Conservation (phyloP, 1,284 basidiomycete genomes). For the Grifola frondosa region DNA sequence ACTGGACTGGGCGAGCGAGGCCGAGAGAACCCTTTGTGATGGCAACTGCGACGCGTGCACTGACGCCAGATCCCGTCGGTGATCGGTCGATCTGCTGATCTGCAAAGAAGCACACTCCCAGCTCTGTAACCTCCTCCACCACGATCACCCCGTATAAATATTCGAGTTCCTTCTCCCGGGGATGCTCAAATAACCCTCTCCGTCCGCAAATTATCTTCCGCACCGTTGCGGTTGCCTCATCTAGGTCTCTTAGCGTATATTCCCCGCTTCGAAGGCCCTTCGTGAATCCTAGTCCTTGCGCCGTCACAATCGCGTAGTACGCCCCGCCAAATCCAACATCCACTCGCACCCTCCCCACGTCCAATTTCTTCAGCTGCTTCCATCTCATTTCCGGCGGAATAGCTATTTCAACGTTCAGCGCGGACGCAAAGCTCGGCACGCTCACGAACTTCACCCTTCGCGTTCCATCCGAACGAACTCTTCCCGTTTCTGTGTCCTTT, state of each 20-base stretch:
- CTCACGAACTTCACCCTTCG: constrained; percentile 36
- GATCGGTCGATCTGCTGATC: constrained; percentile 44
- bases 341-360: constrained; percentile 26
- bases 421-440: constrained; percentile 36
- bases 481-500: constrained; percentile 8
- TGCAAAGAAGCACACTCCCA: constrained; percentile 42
- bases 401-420: constrained; percentile 27
- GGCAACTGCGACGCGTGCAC: constrained; percentile 41
- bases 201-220: constrained; percentile 24
- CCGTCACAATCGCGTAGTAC: constrained; percentile 41
- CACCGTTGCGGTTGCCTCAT: constrained; percentile 31
- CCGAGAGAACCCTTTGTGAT: constrained; percentile 30
- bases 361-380: constrained; percentile 26
- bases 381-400: constrained; percentile 32
- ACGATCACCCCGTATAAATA: constrained; percentile 42
- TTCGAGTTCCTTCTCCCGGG: constrained; percentile 33
- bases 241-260: constrained; percentile 27
- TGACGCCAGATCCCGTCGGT: constrained; percentile 42
- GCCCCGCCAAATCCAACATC: constrained; percentile 44
- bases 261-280: constrained; percentile 19
- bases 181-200: constrained; percentile 33
- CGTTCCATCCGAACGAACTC: constrained; percentile 27
- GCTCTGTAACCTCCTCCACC: constrained; percentile 26
- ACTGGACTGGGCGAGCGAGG: constrained; percentile 31
- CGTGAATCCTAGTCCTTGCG: constrained; percentile 34